phyloP scores from a whole-genome alignment of 2,329 filamentous ascomycete species.

The Cladorrhinum sp. region DNA sequence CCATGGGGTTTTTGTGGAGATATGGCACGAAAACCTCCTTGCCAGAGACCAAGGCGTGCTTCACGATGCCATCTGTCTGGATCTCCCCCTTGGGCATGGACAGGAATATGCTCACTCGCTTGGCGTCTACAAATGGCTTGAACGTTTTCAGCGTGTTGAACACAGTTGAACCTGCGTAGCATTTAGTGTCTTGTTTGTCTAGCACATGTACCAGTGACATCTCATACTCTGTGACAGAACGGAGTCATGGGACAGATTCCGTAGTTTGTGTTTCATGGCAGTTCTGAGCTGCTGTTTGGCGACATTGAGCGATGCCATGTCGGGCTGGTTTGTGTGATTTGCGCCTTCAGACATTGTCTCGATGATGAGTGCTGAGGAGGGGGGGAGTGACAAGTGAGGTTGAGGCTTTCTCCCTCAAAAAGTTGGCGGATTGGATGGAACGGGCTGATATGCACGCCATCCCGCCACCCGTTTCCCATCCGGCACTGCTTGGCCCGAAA shows the following conservation, averaged over 20 bases:
- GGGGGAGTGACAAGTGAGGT: background rate
- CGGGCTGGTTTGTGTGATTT: constrained; percentile 14
- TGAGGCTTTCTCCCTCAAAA: background rate
- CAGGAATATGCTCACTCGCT: constrained; percentile 78
- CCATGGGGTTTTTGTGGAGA: constrained; percentile 61
- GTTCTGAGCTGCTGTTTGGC: constrained; percentile 75
- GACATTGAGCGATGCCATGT: constrained; percentile 57
- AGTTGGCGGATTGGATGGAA: background rate
- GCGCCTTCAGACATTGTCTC: constrained; percentile 11
- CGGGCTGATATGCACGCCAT: background rate
- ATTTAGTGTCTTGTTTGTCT: constrained; percentile 8
- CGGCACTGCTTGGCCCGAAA: background rate
- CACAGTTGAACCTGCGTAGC: constrained; percentile 58
- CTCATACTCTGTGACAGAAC: constrained; percentile 67
- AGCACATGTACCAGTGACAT: background rate
- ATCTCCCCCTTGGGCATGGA: constrained; percentile 90
- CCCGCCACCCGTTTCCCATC: background rate
- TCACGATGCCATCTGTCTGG: constrained; percentile 77
- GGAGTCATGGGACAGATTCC: constrained; percentile 57
- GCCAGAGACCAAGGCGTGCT: constrained; percentile 69
- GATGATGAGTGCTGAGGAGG: background rate
- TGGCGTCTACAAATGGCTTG: constrained; percentile 71
- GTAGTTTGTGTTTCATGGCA: constrained; percentile 65
- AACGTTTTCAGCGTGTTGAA: constrained; percentile 64
- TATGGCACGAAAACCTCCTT: constrained; percentile 93